Base-by-base conservation (phyloP, 208 protist species). In the Trypanosoma cruzi region DNA sequence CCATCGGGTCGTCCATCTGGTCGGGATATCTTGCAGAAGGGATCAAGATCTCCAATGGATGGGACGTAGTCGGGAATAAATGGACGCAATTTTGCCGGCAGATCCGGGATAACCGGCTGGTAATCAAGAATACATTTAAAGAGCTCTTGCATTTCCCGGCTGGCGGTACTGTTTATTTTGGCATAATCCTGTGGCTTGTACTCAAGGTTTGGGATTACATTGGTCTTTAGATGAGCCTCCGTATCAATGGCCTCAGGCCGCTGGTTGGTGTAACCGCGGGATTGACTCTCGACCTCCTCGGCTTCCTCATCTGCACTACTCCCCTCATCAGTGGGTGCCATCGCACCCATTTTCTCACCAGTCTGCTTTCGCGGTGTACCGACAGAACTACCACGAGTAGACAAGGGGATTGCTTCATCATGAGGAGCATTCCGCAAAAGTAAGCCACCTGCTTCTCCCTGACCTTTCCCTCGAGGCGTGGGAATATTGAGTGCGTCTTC, bases 61-160 rank as follows among this genome's bases (percentile, higher is more conserved):
- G 98, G 98, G 60, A 99, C 97, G 84, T 98, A 99, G 57, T 99
- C 98, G 5, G 98, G 97, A 64, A 99, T 97, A 81, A 99, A 99
- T 10, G 98, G 97, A 26, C 93, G 89, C 63, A 99, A 82, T 78
- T 96, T 94, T 13, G 97, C 96, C 16, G 98, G 96, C 24, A 99
- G 78, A 71, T 99, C 96, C 22, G 98, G 87, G 4, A 89, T 81
- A 49, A 97, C 87, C 16, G 97, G 94, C 70, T 98, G 90, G 85
- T 98, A 99, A 36, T 90, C 79, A 20, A 77, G 76, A 74, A 99
- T 99, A 79, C 88, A 93, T 58, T 93, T 84, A 80, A 99, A 99
- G n/a, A 99, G 79, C n/a, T 99, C 96, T 65, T 96, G 93, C 61
- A 99, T 90, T 77, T 99, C 97, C 4, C 63, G 64, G 42, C 77